These are phyloP conservation scores for Albizia julibrissin DNA, from an alignment of 306 rosid genomes.

Conservation along the genomic window DNA sequence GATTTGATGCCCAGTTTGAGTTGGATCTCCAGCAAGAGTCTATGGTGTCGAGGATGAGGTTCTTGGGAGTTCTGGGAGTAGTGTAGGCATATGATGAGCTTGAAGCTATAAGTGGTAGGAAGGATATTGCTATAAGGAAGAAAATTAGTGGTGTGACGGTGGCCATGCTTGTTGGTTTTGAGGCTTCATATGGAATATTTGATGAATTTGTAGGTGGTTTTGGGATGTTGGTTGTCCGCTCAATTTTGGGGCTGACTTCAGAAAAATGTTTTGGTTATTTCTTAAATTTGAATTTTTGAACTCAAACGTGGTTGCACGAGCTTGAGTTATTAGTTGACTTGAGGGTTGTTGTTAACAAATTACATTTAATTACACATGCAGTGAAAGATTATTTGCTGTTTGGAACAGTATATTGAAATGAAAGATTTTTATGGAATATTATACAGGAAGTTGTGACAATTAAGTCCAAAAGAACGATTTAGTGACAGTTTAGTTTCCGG, in stretches of 20 bases:
- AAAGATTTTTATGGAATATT: not conserved
- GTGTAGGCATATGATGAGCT: constrained; percentile 3
- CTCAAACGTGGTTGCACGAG: constrained; percentile 27
- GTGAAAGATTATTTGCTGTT: not conserved
- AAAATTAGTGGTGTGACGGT: not conserved
- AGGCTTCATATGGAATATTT: not conserved
- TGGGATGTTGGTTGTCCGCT: not conserved
- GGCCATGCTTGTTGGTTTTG: constrained; percentile 3
- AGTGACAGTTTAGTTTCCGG: not conserved
- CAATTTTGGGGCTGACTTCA: not conserved
- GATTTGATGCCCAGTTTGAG: constrained; percentile 64
- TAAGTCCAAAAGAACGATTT: no score
- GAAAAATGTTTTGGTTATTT: not conserved
- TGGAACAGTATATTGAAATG: not conserved
- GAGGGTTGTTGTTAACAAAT: not conserved
- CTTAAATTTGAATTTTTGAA: not conserved
- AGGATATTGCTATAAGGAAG: not conserved
- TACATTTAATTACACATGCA: not conserved
- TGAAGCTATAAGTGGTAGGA: not conserved
- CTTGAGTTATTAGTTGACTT: constrained; percentile 6
- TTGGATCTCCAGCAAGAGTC: constrained; percentile 74
- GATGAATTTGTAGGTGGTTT: constrained; percentile 6
- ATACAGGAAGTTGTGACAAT: no score
- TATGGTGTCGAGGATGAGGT: constrained; percentile 50
- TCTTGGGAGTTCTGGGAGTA: constrained; percentile 14